phyloP scores from a whole-genome alignment of 2,329 filamentous ascomycete species.

The Phoma herbarum region DNA sequence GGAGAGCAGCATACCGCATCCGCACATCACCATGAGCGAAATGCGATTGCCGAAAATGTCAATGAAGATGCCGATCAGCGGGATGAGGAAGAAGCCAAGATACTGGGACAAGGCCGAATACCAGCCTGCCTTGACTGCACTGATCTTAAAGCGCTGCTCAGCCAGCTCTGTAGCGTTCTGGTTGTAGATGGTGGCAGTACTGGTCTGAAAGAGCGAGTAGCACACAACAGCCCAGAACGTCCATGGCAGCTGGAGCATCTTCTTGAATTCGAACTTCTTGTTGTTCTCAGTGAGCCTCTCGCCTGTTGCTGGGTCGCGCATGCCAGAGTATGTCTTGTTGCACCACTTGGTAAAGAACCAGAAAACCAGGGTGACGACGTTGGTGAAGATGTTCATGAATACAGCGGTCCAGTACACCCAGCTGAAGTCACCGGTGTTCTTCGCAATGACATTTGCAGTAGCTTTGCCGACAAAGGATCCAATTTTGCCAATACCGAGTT shows the following conservation, averaged over 20 bases:
- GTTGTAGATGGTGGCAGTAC: conserved; percentile 62
- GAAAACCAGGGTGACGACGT: conserved; percentile 62
- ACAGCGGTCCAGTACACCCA: conserved; percentile 71
- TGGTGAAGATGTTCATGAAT: conserved; percentile 71
- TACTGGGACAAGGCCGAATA: conserved; percentile 67
- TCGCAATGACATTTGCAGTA: conserved; percentile 67
- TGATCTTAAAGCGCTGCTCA: conserved; percentile 66
- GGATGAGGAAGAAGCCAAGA: conserved; percentile 65
- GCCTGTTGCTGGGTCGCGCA: conserved; percentile 64
- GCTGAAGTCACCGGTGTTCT: conserved; percentile 66
- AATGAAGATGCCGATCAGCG: conserved; percentile 64
- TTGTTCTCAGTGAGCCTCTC: conserved; percentile 68
- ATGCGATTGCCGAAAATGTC: conserved; percentile 65
- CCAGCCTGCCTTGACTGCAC: conserved; percentile 66
- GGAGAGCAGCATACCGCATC: conserved; percentile 60
- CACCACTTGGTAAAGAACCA: conserved; percentile 65
- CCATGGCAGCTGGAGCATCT: conserved; percentile 68
- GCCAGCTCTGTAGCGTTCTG: conserved; percentile 69
- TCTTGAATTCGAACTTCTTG: conserved; percentile 64
- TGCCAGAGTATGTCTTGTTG: conserved; percentile 58
- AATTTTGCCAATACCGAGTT: conserved; percentile 68
- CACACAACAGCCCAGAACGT: conserved; percentile 64
- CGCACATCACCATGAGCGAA: conserved; percentile 57
- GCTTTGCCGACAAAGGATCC: conserved; percentile 68
- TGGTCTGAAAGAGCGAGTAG: conserved; percentile 68